These are phyloP conservation scores for Babesia gibsoni DNA, from an alignment of 169 alveolate genomes.

Conservation along the genomic window DNA sequence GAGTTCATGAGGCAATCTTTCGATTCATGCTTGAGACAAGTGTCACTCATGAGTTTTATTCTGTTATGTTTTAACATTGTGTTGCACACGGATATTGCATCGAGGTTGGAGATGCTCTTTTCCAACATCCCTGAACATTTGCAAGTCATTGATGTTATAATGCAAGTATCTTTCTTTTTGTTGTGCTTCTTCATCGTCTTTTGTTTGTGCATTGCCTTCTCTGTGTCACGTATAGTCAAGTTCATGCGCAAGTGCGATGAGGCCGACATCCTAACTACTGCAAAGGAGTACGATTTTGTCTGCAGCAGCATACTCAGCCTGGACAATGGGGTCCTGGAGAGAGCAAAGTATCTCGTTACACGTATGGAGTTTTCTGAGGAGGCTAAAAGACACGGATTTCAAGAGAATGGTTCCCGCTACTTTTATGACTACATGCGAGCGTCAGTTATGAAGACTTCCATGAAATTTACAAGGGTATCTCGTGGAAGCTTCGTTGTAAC, in stretches of 20 bases:
- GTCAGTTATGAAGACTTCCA: constrained; percentile 66
- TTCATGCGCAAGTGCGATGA: constrained; percentile 70
- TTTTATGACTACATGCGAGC: constrained; percentile 82
- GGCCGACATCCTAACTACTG: constrained; percentile 56
- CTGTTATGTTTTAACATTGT: constrained; percentile 76
- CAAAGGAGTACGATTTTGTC: constrained; percentile 44
- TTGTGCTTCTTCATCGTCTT: constrained; percentile 34
- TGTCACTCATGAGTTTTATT: constrained; percentile 77
- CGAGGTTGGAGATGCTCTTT: constrained; percentile 68
- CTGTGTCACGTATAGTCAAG: constrained; percentile 56
- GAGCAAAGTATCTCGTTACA: constrained; percentile 61
- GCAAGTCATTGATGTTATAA: constrained; percentile 69
- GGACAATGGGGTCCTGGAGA: constrained; percentile 27
- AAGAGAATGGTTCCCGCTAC: constrained; percentile 73
- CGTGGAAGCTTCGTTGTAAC: constrained; percentile 66
- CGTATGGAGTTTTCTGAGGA: constrained; percentile 78
- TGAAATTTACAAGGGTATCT: constrained; percentile 73
- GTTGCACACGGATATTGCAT: constrained; percentile 79
- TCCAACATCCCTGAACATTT: constrained; percentile 64
- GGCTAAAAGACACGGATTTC: constrained; percentile 67
- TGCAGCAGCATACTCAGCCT: constrained; percentile 13
- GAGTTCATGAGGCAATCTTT: constrained; percentile 72
- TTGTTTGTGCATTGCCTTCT: constrained; percentile 22
- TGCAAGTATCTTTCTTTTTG: constrained; percentile 70
- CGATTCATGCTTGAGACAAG: constrained; percentile 78